Percentiles rank a stretch among this genome's conserved stretches.
These are phyloP conservation scores for Nannizziopsis barbatae DNA, from an alignment of 2,329 filamentous ascomycete species.

Conservation along the genomic window DNA sequence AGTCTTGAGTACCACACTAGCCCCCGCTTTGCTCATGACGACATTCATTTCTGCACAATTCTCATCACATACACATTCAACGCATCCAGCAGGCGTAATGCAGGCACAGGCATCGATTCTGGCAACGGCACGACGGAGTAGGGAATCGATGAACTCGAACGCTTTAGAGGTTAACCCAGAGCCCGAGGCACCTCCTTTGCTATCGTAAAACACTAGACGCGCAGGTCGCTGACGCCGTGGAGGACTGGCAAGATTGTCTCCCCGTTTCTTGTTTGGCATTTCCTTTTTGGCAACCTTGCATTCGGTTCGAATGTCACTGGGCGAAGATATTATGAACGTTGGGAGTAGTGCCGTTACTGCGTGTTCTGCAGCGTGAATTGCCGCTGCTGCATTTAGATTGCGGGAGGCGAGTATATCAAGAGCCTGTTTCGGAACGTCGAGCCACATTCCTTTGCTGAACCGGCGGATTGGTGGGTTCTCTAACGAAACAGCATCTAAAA, in stretches of 20 bases:
- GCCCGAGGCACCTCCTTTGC: slow-evolving; percentile 74
- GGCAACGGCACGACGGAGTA: slow-evolving; percentile 64
- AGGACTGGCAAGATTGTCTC: slow-evolving; percentile 24
- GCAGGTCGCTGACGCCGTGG: slow-evolving; percentile 66
- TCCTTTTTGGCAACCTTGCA: slow-evolving; percentile 86
- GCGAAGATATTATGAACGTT: slow-evolving; percentile 79
- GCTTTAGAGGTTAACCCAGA: slow-evolving; percentile 84
- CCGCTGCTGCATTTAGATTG: slow-evolving; percentile 69
- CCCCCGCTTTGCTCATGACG: slow-evolving; percentile 87
- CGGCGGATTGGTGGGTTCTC: slow-evolving; percentile 86
- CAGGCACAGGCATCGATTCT: slow-evolving; percentile 69
- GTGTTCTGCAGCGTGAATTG: slow-evolving; percentile 91
- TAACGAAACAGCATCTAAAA: slow-evolving; percentile 84
- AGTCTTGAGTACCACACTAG: slow-evolving; percentile 66
- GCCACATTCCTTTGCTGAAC: slow-evolving; percentile 83
- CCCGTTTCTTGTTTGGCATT: slow-evolving; percentile 36
- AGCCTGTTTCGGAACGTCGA: slow-evolving; percentile 71
- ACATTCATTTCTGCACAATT: slow-evolving; percentile 75
- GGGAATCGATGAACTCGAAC: slow-evolving; percentile 77
- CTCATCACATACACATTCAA: slow-evolving; percentile 82
- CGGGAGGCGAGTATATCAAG: slow-evolving; percentile 65
- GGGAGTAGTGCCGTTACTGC: slow-evolving; percentile 77
- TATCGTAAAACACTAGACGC: slow-evolving; percentile 85
- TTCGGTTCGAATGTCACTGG: slow-evolving; percentile 85
- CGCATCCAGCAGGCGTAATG: slow-evolving; percentile 55